A percentile compares a stretch with the other conserved stretches of the same genome.
Evolutionary conservation across 2,329 filamentous ascomycete genomes (phyloP).

Genomic region (Arthrobotrys musiformis): DNA sequence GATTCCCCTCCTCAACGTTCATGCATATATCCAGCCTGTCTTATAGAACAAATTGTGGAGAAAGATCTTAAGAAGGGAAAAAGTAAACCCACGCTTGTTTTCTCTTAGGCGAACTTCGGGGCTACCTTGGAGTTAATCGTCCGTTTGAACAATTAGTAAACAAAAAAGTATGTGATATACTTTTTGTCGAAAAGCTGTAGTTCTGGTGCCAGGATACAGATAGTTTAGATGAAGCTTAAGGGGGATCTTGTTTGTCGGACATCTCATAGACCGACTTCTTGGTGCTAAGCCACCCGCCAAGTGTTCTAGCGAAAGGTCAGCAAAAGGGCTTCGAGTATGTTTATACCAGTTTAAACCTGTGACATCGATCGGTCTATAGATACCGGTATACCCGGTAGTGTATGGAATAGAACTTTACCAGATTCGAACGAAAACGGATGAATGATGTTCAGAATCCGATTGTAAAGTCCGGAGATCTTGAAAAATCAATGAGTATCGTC

Average conservation of each 20-base stretch:
- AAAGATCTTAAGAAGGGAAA: too few species aligned
- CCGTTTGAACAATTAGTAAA: background rate
- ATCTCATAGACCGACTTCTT: background rate
- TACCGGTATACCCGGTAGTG: background rate
- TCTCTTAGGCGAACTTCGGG: background rate
- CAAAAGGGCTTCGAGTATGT: background rate
- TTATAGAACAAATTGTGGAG: background rate
- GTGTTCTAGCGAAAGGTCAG: constrained; percentile 1
- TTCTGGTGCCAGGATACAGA: background rate
- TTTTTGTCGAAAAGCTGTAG: too few species aligned
- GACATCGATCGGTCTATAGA: background rate
- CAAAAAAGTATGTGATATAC: background rate
- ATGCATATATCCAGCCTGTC: background rate
- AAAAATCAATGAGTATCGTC: background rate
- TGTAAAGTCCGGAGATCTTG: constrained; percentile 5
- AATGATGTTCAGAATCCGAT: constrained; percentile 1
- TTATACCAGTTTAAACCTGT: background rate
- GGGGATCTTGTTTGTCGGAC: background rate
- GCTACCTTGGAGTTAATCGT: background rate
- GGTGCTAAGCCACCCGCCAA: constrained; percentile 16
- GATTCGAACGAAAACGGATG: background rate
- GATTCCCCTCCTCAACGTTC: background rate
- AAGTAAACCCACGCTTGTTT: background rate
- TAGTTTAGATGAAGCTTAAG: background rate
- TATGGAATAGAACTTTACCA: background rate